Conservation (phyloP, 2,329 filamentous ascomycete species). For the Colletotrichum sp. region DNA sequence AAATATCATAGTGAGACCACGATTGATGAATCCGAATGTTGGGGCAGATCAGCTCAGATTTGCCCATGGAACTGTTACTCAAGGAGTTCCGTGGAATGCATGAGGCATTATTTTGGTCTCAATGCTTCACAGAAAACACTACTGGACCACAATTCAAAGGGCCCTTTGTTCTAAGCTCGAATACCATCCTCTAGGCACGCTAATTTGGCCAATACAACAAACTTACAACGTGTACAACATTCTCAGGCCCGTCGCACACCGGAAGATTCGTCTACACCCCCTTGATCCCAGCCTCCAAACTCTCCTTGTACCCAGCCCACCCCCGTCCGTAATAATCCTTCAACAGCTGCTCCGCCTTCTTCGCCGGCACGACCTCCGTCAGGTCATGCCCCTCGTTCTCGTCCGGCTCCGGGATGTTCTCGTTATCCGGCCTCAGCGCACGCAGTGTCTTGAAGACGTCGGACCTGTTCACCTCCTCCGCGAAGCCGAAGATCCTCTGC, state of each 20-base stretch:
- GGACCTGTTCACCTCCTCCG: conserved; percentile 26
- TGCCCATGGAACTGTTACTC: background rate
- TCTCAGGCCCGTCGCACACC: background rate
- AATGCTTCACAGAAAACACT: background rate
- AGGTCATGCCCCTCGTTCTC: conserved; percentile 9
- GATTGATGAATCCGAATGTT: background rate
- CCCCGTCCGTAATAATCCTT: conserved; percentile 16
- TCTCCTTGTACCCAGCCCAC: conserved; percentile 7
- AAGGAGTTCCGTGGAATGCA: fast-evolving
- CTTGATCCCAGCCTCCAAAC: conserved; percentile 10
- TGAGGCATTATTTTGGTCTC: fast-evolving
- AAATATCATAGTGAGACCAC: background rate
- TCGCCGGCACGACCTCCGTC: conserved; percentile 12
- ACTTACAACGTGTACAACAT: fast-evolving
- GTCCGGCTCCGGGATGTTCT: conserved; percentile 2
- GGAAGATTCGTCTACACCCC: background rate
- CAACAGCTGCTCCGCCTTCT: conserved; percentile 7
- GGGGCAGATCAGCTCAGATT: background rate
- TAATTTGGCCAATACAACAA: background rate
- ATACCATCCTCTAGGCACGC: background rate
- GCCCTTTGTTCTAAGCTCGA: background rate
- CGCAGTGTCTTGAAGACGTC: conserved; percentile 7
- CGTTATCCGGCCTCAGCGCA: conserved; percentile 16
- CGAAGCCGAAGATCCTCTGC: conserved; percentile 61
- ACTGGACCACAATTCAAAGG: background rate